Conservation (phyloP, 495 filamentous ascomycete species). For the Baudoinia panamericana region DNA sequence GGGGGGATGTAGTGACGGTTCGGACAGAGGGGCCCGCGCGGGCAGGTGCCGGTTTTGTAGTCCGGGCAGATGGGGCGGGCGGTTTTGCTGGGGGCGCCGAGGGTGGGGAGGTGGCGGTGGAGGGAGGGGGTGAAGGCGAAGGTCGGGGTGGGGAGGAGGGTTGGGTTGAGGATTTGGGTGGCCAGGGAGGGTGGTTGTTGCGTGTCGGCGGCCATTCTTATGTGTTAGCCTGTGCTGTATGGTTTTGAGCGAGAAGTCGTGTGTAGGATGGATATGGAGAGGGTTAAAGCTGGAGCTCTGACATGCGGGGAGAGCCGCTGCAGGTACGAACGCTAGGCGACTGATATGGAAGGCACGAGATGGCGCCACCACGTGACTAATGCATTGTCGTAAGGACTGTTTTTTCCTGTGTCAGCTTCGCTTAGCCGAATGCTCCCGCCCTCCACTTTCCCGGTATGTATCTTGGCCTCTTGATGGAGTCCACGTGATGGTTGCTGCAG, state of each 20-base stretch:
- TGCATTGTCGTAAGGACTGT: too few relatives aligned
- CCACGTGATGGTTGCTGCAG: too few relatives aligned
- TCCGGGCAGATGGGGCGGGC: constrained; percentile 65
- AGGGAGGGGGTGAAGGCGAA: constrained; percentile 34
- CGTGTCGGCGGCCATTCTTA: background rate
- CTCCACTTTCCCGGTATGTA: too few relatives aligned
- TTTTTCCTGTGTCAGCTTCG: too few relatives aligned
- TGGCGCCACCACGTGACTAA: too few relatives aligned
- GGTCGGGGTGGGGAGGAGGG: constrained; percentile 14
- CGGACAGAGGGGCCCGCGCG: constrained; percentile 59
- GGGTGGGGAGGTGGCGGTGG: constrained; percentile 43
- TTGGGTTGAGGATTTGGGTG: constrained; percentile 23
- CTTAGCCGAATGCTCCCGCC: too few relatives aligned
- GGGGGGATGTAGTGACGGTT: constrained; percentile 35
- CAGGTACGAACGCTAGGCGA: too few relatives aligned
- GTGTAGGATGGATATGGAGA: background rate
- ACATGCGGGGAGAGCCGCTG: background rate
- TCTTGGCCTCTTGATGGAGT: too few relatives aligned
- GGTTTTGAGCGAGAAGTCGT: background rate
- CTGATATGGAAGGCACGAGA: too few relatives aligned
- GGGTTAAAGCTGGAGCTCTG: background rate
- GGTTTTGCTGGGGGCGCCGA: constrained; percentile 44
- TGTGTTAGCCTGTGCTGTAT: too few relatives aligned
- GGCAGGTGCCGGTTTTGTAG: constrained; percentile 66
- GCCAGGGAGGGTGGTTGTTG: constrained; percentile 7